Base-by-base conservation (phyloP, 805 yeast species). In the Grigorovia humatica region DNA sequence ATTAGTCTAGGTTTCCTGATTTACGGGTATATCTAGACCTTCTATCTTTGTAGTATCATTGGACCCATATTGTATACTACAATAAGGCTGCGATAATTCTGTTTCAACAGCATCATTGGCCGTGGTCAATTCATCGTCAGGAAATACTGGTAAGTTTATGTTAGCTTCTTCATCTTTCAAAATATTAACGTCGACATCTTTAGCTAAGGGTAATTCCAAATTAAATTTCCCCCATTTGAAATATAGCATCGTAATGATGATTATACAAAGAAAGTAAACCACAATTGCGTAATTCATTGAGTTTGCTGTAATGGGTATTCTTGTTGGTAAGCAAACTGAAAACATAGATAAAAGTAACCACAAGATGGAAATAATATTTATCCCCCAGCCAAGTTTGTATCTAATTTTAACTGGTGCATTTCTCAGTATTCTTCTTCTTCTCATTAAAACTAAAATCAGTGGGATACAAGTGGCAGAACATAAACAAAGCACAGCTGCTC, bases 401-500 rank as follows among this genome's bases (percentile, higher is more conserved):
- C 78, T 74, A 51, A 85, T 70, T 54, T 83, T 79, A 65, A 85
- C 81, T 0, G 83, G 80, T 0, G 88, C 81, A 45, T 88, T 88
- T 57, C 78, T 75, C 38, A 85, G 73, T 53, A 82, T 81, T 47
- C 70, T 67, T 51, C 93, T 68, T 50, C 78, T 79, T 54, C 82
- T 77, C 23, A 83, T 61, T 61, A 85, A 61, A 3, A 81, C 76
- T n/a, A 82, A 73, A 0, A 82, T 57, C 27, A 86, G 81, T 2
- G 95, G 95, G 15, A 87, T 79, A 2, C 88, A 81, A 54, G 88
- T 83, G 2, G 93, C 88, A 32, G 85, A 72, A 48, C 88, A 82
- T 53, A 87, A 70, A 2, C 88, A 77, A 19, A 86, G 75, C 2
- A 88, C 93, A 9, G 91, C 82, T 17, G 90, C 82, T 0, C 95